These are phyloP conservation scores for Blastocladiella emersonii DNA, from an alignment of 371 early-diverging fungal genomes.

Conservation along the genomic window DNA sequence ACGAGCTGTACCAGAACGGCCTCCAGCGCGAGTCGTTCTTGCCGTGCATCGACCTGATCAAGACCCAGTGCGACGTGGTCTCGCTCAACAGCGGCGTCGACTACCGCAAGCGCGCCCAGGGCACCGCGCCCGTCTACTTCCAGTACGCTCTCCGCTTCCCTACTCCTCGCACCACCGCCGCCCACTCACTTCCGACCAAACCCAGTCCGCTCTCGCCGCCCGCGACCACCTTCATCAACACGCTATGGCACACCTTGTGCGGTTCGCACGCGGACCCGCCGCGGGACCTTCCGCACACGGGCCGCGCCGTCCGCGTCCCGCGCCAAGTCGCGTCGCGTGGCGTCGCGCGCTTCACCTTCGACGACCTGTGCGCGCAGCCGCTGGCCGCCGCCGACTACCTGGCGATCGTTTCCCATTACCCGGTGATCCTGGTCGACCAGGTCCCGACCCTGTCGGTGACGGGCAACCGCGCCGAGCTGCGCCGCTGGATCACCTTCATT, in stretches of 20 bases:
- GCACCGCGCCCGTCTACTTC: not conserved
- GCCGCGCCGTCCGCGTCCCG: constrained; percentile 28
- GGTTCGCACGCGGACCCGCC: no score
- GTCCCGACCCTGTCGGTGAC: constrained; percentile 59
- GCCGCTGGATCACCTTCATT: constrained; percentile 85
- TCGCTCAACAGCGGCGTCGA: constrained; percentile 78
- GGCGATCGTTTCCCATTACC: constrained; percentile 51
- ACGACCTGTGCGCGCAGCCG: constrained; percentile 61
- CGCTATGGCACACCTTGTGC: no score
- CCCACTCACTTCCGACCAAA: no score
- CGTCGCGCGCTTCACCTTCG: constrained; percentile 62
- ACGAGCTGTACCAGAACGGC: constrained; percentile 83
- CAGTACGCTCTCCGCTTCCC: not conserved
- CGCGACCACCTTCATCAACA: not conserved
- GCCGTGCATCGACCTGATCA: constrained; percentile 76
- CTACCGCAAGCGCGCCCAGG: constrained; percentile 42
- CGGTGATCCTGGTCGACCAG: constrained; percentile 61
- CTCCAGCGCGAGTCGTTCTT: constrained; percentile 80
- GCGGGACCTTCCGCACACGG: constrained; percentile 4
- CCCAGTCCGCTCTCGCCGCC: constrained; percentile 2
- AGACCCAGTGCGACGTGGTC: constrained; percentile 62
- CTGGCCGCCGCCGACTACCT: constrained; percentile 84
- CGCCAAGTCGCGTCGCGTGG: constrained; percentile 48
- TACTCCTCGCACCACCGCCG: not conserved
- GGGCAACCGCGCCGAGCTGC: constrained; percentile 62